phyloP scores from a whole-genome alignment of 495 filamentous ascomycete genomes.

The Opeltia flavorubescens region DNA sequence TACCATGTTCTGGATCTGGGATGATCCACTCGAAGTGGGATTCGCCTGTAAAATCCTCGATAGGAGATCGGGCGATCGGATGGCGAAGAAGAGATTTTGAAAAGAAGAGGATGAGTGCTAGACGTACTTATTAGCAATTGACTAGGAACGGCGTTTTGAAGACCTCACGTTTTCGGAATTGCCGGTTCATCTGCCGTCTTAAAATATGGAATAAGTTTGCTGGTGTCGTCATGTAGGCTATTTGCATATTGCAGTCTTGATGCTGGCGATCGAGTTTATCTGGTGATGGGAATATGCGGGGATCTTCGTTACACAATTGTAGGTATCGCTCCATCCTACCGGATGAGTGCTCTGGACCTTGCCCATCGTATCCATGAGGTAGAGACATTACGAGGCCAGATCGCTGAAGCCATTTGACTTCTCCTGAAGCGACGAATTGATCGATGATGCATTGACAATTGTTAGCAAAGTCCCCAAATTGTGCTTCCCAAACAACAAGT shows the following conservation, averaged over 20 bases:
- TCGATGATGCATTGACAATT: constrained; percentile 98
- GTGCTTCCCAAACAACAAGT: constrained; percentile 96
- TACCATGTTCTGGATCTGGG: constrained; percentile 66
- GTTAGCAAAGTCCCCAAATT: constrained; percentile 99
- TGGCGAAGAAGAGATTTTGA: constrained; percentile 89
- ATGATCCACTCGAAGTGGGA: constrained; percentile 96
- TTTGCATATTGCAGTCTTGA: constrained; percentile 99
- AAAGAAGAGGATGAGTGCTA: constrained; percentile 93
- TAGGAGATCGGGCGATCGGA: constrained; percentile 71
- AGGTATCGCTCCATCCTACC: constrained; percentile 94
- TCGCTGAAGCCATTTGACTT: constrained; percentile 96
- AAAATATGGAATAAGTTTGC: constrained; percentile 94
- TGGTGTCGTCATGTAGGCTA: constrained; percentile 84
- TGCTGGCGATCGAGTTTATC: constrained; percentile 94
- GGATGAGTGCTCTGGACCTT: constrained; percentile 97
- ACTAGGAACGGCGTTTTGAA: not conserved
- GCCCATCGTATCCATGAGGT: constrained; percentile 95
- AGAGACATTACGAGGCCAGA: constrained; percentile 88
- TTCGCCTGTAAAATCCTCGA: constrained; percentile 80
- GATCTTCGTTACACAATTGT: constrained; percentile 96
- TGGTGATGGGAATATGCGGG: constrained; percentile 69
- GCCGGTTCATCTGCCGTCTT: constrained; percentile 92
- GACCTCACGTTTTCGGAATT: constrained; percentile 93
- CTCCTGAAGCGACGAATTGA: constrained; percentile 95
- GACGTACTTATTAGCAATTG: constrained; percentile 23